A percentile compares a stretch with the other conserved stretches of the same genome.
Conservation (phyloP, 192 early-diverging fungal species). For the Coemansia umbellata region DNA sequence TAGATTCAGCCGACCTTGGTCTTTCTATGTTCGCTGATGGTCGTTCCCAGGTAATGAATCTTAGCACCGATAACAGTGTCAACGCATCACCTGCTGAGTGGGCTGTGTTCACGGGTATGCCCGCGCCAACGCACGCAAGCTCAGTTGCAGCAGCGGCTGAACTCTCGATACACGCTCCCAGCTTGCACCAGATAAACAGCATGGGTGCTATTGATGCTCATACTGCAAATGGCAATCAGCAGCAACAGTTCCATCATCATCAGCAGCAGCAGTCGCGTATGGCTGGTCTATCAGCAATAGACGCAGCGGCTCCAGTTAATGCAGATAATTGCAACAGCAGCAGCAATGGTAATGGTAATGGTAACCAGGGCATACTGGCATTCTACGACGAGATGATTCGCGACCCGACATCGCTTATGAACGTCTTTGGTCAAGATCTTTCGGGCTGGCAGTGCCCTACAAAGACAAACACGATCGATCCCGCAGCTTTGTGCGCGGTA, state of each 20-base stretch:
- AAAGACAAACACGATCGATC: conserved; percentile 52
- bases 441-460: conserved; percentile 50
- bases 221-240: conserved; percentile 3
- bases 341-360: background rate
- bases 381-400: conserved; percentile 51
- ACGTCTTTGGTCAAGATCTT: conserved; percentile 44
- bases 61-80: conserved; percentile 12
- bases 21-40: conserved; percentile 40
- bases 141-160: conserved; percentile 9
- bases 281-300: conserved; percentile 10
- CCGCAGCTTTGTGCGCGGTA: conserved; percentile 51
- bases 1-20: conserved; percentile 24
- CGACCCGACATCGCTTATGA: conserved; percentile 50
- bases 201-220: conserved; percentile 21
- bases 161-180: conserved; percentile 15
- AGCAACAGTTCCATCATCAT: conserved; percentile 14
- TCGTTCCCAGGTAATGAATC: conserved; percentile 11
- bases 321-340: conserved; percentile 4
- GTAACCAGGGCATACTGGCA: conserved; percentile 31
- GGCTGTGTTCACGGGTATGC: conserved; percentile 43
- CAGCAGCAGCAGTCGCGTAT: conserved; percentile 6
- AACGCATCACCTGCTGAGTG: conserved; percentile 36
- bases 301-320: conserved; percentile 10
- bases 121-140: conserved; percentile 10
- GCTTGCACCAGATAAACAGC: conserved; percentile 38